phyloP scores from a whole-genome alignment of 2,329 filamentous ascomycete genomes.

The Graphilbum sp. region DNA sequence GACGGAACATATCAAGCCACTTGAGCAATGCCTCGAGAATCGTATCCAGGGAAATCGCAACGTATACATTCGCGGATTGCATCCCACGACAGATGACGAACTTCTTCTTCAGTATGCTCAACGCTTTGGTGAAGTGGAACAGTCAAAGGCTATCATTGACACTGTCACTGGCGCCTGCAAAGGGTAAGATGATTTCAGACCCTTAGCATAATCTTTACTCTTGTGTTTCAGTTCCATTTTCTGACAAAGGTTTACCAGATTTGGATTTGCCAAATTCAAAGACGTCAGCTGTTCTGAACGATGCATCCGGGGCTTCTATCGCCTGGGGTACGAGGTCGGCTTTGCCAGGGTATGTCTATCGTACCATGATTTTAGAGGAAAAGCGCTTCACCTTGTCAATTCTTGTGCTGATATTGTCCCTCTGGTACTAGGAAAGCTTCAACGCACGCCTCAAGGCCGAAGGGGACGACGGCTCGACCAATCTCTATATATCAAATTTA shows the following conservation, averaged over 20 bases:
- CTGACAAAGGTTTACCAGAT: too few relatives aligned
- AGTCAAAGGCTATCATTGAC: slow-evolving; percentile 97
- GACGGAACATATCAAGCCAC: slow-evolving; percentile 72
- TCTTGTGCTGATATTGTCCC: neutral
- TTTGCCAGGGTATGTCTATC: slow-evolving; percentile 79
- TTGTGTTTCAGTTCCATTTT: too few relatives aligned
- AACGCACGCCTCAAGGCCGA: slow-evolving; percentile 96
- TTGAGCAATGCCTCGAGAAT: slow-evolving; percentile 90
- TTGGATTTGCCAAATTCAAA: slow-evolving; percentile 93
- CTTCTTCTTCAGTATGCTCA: slow-evolving; percentile 67
- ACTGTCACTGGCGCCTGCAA: slow-evolving; percentile 87
- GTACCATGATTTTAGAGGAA: too few relatives aligned
- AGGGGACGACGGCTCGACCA: slow-evolving; percentile 76
- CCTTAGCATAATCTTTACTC: too few relatives aligned
- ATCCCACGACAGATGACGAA: slow-evolving; percentile 88
- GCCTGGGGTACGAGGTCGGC: slow-evolving; percentile 90
- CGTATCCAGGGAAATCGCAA: slow-evolving; percentile 85
- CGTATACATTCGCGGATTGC: slow-evolving; percentile 92
- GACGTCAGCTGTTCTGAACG: slow-evolving; percentile 79
- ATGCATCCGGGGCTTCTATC: slow-evolving; percentile 90
- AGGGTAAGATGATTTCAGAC: slow-evolving; percentile 61
- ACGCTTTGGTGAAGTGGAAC: slow-evolving; percentile 86
- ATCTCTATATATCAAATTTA: slow-evolving; percentile 94
- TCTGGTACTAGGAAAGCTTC: slow-evolving; percentile 62
- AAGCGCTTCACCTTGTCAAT: too few relatives aligned